Evolutionary conservation across 495 filamentous ascomycete genomes (phyloP), one percentile per base, ranked within the genome.

Genomic region (Neurospora africana): DNA sequence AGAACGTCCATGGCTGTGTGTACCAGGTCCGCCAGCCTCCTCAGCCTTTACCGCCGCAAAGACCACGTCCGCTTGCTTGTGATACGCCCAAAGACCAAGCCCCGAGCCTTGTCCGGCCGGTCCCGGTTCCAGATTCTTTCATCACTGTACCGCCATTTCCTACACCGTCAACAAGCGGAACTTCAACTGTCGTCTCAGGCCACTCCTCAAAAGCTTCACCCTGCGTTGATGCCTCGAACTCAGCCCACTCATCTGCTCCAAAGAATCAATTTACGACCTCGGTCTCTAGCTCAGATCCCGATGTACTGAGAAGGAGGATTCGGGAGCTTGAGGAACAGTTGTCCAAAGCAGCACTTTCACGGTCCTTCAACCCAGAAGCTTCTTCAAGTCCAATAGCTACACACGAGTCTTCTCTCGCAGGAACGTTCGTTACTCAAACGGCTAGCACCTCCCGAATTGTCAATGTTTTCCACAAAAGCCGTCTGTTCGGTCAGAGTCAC

Each of bases 401-500:
- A 61, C 75, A 76, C 41, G 79, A 79, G 30, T 79, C 74, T 43
- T 44, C 38, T 17, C 68, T 70, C n/a, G 69, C 44, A 43, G 43
- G 35, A 44, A 38, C 36, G 23, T 72, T 39, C 68, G 70, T 40
- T n/a, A 73, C 71, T 40, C 76, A 68, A 38, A 79, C 76, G 23
- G 43, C 21, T 72, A 75, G 47, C 58, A 65, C n/a, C 69, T 78
- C 36, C 75, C 79, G 23, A 39, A 71, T 27, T 75, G 76, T 17
- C 70, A 79, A 81, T 33, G 80, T 88, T 40, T 80, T 81, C n/a
- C 85, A 88, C 72, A 89, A 89, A 77, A 81, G 80, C 0, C 82
- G 87, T 0, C 58, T 86, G 5, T 87, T 88, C 75, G 88, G 87
- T 0, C 86, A 86, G 69, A 88, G 85, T 69, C 86, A 89, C 75